These are phyloP conservation scores for Rhazya stricta DNA, from an alignment of 257 asterid genomes.

Conservation along the genomic window DNA sequence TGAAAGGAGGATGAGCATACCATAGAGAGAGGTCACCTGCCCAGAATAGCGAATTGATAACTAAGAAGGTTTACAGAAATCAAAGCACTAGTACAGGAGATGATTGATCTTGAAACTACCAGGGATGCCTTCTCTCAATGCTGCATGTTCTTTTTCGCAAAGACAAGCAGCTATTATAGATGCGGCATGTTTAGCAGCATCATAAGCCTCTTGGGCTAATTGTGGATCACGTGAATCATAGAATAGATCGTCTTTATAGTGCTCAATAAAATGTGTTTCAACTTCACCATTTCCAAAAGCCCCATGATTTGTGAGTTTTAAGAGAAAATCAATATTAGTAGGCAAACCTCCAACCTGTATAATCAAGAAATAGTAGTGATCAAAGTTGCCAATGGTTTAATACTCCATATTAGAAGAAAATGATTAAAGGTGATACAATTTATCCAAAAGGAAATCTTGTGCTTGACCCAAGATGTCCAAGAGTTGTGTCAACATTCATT, in stretches of 20 bases:
- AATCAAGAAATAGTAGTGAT: background rate
- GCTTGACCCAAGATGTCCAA: background rate
- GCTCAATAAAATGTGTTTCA: conserved; percentile 91
- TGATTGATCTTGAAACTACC: conserved; percentile 39
- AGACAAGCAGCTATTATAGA: conserved; percentile 78
- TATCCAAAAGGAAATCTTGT: background rate
- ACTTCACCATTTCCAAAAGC: conserved; percentile 85
- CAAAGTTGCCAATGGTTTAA: background rate
- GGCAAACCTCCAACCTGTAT: conserved; percentile 96
- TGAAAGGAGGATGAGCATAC: conserved; percentile 83
- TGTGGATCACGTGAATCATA: conserved; percentile 36
- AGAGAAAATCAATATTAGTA: conserved; percentile 85
- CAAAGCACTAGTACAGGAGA: conserved; percentile 12
- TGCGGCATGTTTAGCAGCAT: conserved; percentile 53
- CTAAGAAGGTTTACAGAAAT: conserved; percentile 15
- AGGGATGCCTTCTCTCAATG: conserved; percentile 36
- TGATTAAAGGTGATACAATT: background rate
- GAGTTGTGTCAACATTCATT: background rate
- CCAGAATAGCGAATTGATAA: conserved; percentile 19
- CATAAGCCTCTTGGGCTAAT: conserved; percentile 37
- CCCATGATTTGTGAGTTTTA: conserved; percentile 65
- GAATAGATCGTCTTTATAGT: conserved; percentile 70
- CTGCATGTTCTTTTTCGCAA: conserved; percentile 53
- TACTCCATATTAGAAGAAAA: background rate
- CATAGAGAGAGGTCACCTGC: conserved; percentile 65